phyloP scores from a whole-genome alignment of 495 filamentous ascomycete species.

The Penicillium egyptiacum region DNA sequence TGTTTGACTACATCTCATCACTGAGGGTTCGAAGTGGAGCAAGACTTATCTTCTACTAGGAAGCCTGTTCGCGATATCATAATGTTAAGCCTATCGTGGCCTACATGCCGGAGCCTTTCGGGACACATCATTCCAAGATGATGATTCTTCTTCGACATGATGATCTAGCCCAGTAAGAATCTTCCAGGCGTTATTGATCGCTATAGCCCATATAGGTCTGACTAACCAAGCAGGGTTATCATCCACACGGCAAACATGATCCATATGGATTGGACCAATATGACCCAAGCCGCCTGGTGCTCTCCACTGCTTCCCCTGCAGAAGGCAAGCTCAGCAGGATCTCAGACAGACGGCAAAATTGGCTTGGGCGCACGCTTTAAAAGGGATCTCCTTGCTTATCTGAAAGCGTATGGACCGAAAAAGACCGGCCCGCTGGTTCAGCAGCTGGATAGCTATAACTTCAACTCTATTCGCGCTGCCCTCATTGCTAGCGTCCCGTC shows the following conservation, averaged over 20 bases:
- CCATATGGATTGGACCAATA: constrained; percentile 76
- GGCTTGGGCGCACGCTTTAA: constrained; percentile 75
- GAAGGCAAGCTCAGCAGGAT: constrained; percentile 9
- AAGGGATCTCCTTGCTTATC: constrained; percentile 69
- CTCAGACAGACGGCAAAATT: constrained; percentile 25
- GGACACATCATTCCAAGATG: constrained; percentile 89
- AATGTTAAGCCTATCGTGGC: constrained; percentile 74
- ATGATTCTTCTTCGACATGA: constrained; percentile 78
- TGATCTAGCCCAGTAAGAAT: constrained; percentile 62
- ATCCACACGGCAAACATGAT: constrained; percentile 95
- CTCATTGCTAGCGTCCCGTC: constrained; percentile 78
- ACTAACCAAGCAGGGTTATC: constrained; percentile 49
- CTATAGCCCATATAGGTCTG: background rate
- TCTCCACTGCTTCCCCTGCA: constrained; percentile 68
- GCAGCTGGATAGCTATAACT: constrained; percentile 65
- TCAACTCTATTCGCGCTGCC: constrained; percentile 65
- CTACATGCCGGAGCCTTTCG: constrained; percentile 82
- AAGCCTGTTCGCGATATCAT: constrained; percentile 57
- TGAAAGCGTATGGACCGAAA: constrained; percentile 62
- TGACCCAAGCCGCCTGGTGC: constrained; percentile 82
- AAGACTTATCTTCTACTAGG: constrained; percentile 38
- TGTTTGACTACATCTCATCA: background rate
- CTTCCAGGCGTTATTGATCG: background rate
- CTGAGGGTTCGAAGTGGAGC: too few relatives aligned
- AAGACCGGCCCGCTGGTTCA: constrained; percentile 54